Base-by-base conservation (phyloP, 129 eudicot species). In the Artemisia annua region DNA sequence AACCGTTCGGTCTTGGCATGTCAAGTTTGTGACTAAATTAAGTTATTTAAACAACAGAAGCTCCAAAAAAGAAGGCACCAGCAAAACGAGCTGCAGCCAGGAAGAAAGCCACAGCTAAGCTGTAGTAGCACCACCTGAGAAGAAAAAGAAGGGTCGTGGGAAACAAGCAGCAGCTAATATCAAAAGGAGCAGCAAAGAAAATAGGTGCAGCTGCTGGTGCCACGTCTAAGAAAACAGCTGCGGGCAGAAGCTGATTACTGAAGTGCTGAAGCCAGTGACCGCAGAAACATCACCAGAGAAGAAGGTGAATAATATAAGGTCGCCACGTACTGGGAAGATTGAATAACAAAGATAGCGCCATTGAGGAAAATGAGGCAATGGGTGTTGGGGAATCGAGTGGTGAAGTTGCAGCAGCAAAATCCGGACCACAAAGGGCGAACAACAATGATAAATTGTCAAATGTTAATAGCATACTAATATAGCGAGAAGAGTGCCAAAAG, bases 301-400 rank as follows among this genome's bases (percentile, higher is more conserved):
- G 82, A 93, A 93, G 79, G 92, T 93, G 58, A 90, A 97, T 86
- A 89, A 82, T 71, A 93, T 90, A 96, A 87, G 98, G 65, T 82
- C 81, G 2, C 90, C 98, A 0, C 98, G 65, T 89, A 44, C 48
- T 89, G 74, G 91, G 85, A 59, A 81, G 80, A 75, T 49, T 53
- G 72, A 72, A 15, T 20, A 67, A 35, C 5, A 53, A 55, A 17
- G 77, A 50, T 2, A 83, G 44, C 12, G 85, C 57, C 1, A 82
- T 72, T 1, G 84, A 66, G 13, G 78, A 71, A 32, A 69, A 52
- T 10, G 84, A 32, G 49, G 26, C 26, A 24, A 60, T 59, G 81
- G 72, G 5, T 28, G 71, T 63, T 11, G 91, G 35, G 39, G 67
- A 87, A 75, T 70, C 72, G 2, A 72, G 80, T 32, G 69, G 75